These are phyloP conservation scores for Phyllosticta capitalensis DNA, from an alignment of 2,329 filamentous ascomycete genomes.

Conservation along the genomic window DNA sequence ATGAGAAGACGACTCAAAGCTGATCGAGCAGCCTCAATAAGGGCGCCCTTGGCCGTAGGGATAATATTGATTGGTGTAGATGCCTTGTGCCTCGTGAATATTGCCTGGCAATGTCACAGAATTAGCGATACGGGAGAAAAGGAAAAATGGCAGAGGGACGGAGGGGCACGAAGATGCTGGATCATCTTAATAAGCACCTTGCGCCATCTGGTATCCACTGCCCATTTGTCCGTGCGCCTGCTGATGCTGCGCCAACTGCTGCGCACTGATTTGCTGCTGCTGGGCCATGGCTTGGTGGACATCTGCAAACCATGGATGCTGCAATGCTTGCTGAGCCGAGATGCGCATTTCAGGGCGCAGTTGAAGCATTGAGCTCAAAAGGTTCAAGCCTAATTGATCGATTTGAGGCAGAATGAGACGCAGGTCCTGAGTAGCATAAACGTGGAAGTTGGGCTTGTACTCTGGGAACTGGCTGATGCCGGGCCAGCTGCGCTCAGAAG, in stretches of 20 bases:
- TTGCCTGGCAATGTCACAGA: not conserved
- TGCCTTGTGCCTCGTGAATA: not conserved
- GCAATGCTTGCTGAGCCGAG: slow-evolving; percentile 74
- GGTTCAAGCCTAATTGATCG: slow-evolving; percentile 74
- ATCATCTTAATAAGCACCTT: slow-evolving; percentile 27
- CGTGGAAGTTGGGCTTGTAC: slow-evolving; percentile 91
- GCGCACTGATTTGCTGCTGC: slow-evolving; percentile 25
- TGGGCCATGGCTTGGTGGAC: slow-evolving; percentile 29
- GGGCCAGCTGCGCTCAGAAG: slow-evolving; percentile 90
- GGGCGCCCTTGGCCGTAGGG: not conserved
- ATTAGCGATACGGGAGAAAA: not conserved
- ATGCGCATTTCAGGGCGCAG: slow-evolving; percentile 85
- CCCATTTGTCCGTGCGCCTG: slow-evolving; percentile 30
- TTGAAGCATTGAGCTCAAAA: slow-evolving; percentile 86
- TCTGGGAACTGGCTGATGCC: slow-evolving; percentile 94
- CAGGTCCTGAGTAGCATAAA: slow-evolving; percentile 88
- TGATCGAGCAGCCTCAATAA: not conserved
- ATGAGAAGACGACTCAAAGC: not conserved
- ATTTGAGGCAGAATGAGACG: slow-evolving; percentile 81
- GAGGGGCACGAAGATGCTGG: not conserved
- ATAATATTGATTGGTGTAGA: not conserved
- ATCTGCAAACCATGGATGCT: slow-evolving; percentile 88
- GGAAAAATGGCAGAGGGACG: not conserved
- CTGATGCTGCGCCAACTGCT: slow-evolving; percentile 26
- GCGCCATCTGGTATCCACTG: slow-evolving; percentile 25